Evolutionary conservation across 106 monocot genomes (phyloP), one percentile per base, ranked within the genome.

Genomic region (Dendrobium huoshanense): DNA sequence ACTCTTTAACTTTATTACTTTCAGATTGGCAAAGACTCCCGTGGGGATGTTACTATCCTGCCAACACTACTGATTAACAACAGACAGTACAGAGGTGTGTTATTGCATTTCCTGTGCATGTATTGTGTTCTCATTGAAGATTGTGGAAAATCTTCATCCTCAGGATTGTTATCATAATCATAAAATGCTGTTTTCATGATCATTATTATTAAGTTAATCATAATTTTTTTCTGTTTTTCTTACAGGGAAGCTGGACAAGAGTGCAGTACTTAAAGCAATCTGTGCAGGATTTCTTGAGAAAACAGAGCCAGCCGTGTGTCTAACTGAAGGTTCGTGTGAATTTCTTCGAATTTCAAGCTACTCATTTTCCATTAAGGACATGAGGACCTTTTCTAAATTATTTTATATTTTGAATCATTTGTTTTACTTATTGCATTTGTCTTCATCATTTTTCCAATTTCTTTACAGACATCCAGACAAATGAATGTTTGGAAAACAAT

Each of bases 401-500:
- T 37, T 37, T 37, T 37, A 37, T 37, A 37, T 37, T 37, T 37
- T 37, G 3, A 37, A 37, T 15, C 1, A 13, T 51, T 51, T 51
- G 16, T 51, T 51, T 51, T 10, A 61, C 24, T 22, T 20, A 3
- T 4, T 0, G 20, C 37, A 70, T 70, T 40, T 33, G 29, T 33
- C 15, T 33, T 29, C 29, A 33, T 70, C 2, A 16, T 37, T 37
- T 5, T n/a, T 17, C 59, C 9, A 41, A 18, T 51, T 58, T 64
- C 2, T 7, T 78, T 75, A 8, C 40, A 90, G 90, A 83, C 29
- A 80, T 90, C 10, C 51, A 90, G 81, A 90, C 90, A 73, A 90
- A 90, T 77, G 90, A 90, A 70, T 90, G 90, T 74, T 81, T 90
- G 85, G 87, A 90, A 73, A 85, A 88, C 22, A 90, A 90, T 81